Base-by-base conservation (phyloP, 2,329 filamentous ascomycete species). In the Tolypocladium inflatum region DNA sequence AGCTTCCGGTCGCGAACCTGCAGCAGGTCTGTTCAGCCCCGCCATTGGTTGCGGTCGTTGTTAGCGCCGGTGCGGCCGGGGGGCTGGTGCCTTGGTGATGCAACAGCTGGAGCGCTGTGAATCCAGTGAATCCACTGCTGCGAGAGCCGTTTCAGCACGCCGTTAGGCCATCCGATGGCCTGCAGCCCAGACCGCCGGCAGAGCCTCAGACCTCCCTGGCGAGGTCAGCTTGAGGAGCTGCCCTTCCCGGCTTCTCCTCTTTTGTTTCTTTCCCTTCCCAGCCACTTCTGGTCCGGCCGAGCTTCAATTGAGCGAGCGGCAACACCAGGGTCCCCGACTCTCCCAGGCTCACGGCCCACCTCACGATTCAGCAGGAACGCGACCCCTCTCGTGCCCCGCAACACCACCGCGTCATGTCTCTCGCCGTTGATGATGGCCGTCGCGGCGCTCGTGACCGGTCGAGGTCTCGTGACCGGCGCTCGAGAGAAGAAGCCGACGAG, bases 391-490 rank as follows among this genome's bases (percentile, higher is more conserved):
- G 15, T 23, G 26, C 51, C 51, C 51, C 51, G 35, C 51, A 39
- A 54, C 37, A 41, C 52, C 52, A 39, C 33, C 13, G 19, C 38
- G 26, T 15, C 57, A 84, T 83, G 80, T 82, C 81, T 63, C 73
- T 82, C 51, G 72, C 74, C 57, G 76, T 80, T 56, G 77, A 78
- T 59, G 75, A 77, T 58, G 67, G 68, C 59, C 69, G 71, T 54
- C 74, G 74, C 52, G 75, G 76, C 57, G 76, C 72, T 54, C 78
- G 79, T 56, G 78, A 79, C 55, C 74, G 75, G 56, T 83, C 80
- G 71, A 53, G 73, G 68, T 66, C 76, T 71, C 68, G 71, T 60
- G 70, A 71, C 58, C 66, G 67, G 37, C 71, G 71, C 52, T 61
- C 67, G n/a, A 67, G 61, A 54, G 68, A 70, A 41, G 67, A 71